These are phyloP conservation scores for Pelargonium hybrid DNA, from an alignment of 441 rosid species.

Conservation along the genomic window DNA sequence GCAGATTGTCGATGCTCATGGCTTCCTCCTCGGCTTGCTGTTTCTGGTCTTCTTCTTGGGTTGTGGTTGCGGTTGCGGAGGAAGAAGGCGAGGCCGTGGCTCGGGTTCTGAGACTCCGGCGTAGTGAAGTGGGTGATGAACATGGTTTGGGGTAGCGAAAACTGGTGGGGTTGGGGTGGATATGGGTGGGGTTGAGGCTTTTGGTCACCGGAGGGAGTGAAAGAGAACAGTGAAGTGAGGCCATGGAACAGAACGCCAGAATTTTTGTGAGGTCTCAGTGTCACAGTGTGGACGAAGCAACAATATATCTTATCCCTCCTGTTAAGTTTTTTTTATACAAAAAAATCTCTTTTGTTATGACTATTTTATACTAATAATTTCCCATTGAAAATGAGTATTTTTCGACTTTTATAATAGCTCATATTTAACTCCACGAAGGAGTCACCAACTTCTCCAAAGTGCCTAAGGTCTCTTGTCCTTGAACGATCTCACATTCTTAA, in stretches of 20 bases:
- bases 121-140: conserved; percentile 14
- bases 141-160: conserved; percentile 8
- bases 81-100: conserved; percentile 21
- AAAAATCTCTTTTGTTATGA: no score
- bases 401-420: no score
- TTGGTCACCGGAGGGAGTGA: conserved; percentile 15
- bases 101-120: conserved; percentile 21
- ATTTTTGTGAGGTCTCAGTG: no score
- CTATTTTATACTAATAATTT: no score
- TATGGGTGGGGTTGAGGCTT: neutral
- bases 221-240: conserved; percentile 20
- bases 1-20: conserved; percentile 65
- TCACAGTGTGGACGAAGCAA: neutral
- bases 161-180: conserved; percentile 14
- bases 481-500: no score
- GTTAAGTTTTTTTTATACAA: no score
- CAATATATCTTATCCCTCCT: neutral
- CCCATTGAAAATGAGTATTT: no score
- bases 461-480: no score
- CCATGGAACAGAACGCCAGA: conserved; percentile 20
- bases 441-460: no score
- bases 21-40: conserved; percentile 11
- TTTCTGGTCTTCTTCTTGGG: conserved; percentile 15
- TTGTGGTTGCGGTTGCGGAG: conserved; percentile 18
- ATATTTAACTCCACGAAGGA: no score